A percentile compares a stretch with the other conserved stretches of the same genome.
Conservation (phyloP, 2,329 filamentous ascomycete species). For the Pyrenophora seminiperda region DNA sequence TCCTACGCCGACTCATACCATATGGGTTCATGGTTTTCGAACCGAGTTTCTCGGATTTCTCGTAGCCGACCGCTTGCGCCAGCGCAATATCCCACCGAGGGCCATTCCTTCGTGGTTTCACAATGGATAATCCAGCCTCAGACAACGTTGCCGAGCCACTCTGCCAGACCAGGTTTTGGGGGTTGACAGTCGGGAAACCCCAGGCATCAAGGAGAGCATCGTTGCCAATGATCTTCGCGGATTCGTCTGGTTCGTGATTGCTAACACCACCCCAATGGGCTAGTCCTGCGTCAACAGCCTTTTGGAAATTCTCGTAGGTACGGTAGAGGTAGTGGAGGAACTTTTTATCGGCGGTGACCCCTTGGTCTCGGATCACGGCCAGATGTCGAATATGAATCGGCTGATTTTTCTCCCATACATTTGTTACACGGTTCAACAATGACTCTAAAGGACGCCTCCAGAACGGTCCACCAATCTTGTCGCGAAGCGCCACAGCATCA, state of each 20-base stretch:
- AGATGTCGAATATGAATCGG: constrained; percentile 62
- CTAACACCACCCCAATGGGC: constrained; percentile 61
- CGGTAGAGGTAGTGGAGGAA: constrained; percentile 60
- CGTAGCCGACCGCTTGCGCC: constrained; percentile 29
- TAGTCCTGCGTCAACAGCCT: constrained; percentile 57
- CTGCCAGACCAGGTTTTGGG: constrained; percentile 25
- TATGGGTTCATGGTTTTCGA: constrained; percentile 7
- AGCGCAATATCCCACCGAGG: constrained; percentile 37
- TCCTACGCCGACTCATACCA: constrained; percentile 1
- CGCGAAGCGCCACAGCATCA: constrained; percentile 52
- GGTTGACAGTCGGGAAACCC: constrained; percentile 34
- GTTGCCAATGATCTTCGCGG: constrained; percentile 13
- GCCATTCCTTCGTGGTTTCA: constrained; percentile 21
- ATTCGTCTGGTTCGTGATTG: constrained; percentile 36
- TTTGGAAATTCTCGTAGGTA: constrained; percentile 58
- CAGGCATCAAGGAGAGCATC: constrained; percentile 29
- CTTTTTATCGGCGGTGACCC: constrained; percentile 52
- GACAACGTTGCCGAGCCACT: constrained; percentile 35
- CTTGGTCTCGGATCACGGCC: constrained; percentile 60
- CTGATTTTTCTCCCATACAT: constrained; percentile 64
- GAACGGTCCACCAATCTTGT: constrained; percentile 54
- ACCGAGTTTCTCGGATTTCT: constrained; percentile 18
- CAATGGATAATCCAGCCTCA: constrained; percentile 30
- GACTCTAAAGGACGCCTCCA: constrained; percentile 62
- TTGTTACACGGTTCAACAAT: constrained; percentile 57